phyloP scores from a whole-genome alignment of 345 rosid species.

The Camelina neglecta region DNA sequence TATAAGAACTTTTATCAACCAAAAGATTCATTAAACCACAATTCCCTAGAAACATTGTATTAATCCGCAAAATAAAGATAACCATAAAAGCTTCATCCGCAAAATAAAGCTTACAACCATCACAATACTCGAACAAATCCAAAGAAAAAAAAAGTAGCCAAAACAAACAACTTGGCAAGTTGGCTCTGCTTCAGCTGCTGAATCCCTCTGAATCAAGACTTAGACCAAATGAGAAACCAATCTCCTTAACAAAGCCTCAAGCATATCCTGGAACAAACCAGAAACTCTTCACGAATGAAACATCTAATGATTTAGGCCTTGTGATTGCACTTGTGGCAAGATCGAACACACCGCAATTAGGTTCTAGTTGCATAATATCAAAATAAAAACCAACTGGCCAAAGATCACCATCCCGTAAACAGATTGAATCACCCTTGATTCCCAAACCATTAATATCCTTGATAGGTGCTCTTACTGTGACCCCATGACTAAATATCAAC shows the following conservation, averaged over 20 bases:
- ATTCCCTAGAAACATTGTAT: not conserved
- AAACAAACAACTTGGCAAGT: not conserved
- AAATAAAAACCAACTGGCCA: not conserved
- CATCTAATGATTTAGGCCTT: not conserved
- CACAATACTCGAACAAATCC: not conserved
- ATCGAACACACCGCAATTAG: not conserved
- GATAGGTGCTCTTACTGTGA: not conserved
- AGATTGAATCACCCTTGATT: slow-evolving; percentile 12
- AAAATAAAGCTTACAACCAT: not conserved
- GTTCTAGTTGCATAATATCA: not conserved
- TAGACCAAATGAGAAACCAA: not conserved
- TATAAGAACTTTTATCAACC: not conserved
- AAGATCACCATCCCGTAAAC: not conserved
- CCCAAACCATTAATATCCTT: not conserved
- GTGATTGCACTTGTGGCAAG: slow-evolving; percentile 6
- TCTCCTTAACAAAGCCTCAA: not conserved
- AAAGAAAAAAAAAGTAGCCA: not conserved
- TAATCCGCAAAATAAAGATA: not conserved
- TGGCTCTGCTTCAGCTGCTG: not conserved
- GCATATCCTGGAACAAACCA: slow-evolving; percentile 31
- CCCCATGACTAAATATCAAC: slow-evolving; percentile 21
- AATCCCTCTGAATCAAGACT: not conserved
- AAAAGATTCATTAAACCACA: not conserved
- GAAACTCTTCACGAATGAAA: not conserved
- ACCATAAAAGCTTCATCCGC: not conserved